Evolutionary conservation across 768 basidiomycete species (phyloP), one percentile per base, ranked within the genome.

Genomic region (Rhizopogon vinicolor): DNA sequence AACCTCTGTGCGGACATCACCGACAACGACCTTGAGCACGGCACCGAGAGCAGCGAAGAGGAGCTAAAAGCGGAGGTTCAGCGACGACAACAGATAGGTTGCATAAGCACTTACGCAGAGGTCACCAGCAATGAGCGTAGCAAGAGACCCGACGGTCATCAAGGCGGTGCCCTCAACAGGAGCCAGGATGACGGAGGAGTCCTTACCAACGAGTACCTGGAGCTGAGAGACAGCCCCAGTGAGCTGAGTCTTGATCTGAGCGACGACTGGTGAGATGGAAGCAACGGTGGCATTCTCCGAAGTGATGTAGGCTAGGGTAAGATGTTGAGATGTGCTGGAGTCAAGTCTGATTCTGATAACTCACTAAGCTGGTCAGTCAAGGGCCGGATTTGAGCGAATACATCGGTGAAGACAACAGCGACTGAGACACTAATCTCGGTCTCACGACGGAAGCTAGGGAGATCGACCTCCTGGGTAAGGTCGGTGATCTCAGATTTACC

Each of bases 111-210:
- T 29, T 41, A 72, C 69, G 16, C 41, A 49, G 6, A 72, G 8
- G 22, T 65, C 55, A 28, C 12, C 52, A 18, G 57, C 64, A 52
- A 75, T 51, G 42, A 69, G 41, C 35, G 44, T 2, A 3, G 65
- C 67, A 31, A 75, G 49, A 3, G 61, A 59, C 1, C 56, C 13
- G 19, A 73, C 66, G 6, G 66, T 65, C 62, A 71, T 41, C 39
- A 52, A 29, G 5, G 54, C 65, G 8, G 58, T 58, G 19, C 62
- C 68, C 1, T 62, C 55, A 28, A 58, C 60, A 19, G 62, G 44
- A 5, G 60, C 62, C 54, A 73, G 55, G 57, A 76, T 64, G 8
- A 63, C 57, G 4, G 56, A 57, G 1, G 53, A 7, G 1, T 65
- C 56, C 35, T 57, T 31, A 41, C 66, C 67, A 37, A 58, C 57